Percentiles rank a stretch among this genome's conserved stretches.
Evolutionary conservation across 495 filamentous ascomycete species (phyloP).

Genomic region (Aspergillus egyptiacus): DNA sequence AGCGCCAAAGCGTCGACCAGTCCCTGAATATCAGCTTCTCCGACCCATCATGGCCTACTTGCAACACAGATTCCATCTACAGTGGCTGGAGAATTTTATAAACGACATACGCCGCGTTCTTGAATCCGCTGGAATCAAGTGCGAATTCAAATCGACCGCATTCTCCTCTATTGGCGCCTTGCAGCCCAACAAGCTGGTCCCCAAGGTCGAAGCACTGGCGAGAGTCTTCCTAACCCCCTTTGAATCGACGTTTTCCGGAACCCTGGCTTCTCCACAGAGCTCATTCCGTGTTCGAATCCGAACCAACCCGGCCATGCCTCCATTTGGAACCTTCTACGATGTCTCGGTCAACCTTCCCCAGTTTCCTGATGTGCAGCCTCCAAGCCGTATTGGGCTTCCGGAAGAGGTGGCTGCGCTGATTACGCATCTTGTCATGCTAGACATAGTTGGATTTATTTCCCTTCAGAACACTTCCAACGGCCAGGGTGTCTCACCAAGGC

Average conservation of each 20-base stretch:
- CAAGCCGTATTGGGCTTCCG: constrained; percentile 29
- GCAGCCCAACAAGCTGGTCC: not conserved
- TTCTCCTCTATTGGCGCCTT: constrained; percentile 25
- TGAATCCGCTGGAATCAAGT: constrained; percentile 35
- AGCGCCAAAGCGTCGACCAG: constrained; percentile 41
- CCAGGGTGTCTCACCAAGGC: not conserved
- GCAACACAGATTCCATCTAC: constrained; percentile 48
- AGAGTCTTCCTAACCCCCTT: constrained; percentile 36
- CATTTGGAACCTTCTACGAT: constrained; percentile 43
- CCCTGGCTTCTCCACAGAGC: constrained; percentile 29
- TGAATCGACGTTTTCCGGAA: constrained; percentile 37
- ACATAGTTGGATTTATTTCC: constrained; percentile 32
- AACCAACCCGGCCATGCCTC: constrained; percentile 39
- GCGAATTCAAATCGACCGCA: constrained; percentile 25
- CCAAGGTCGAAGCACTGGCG: constrained; percentile 36
- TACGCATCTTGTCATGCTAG: constrained; percentile 35
- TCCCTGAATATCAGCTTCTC: constrained; percentile 55
- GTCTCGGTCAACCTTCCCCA: constrained; percentile 36
- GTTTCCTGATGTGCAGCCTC: constrained; percentile 32
- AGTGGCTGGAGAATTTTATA: constrained; percentile 36
- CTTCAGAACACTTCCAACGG: constrained; percentile 8
- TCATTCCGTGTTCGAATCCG: constrained; percentile 41
- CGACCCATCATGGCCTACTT: constrained; percentile 60
- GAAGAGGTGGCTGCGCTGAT: constrained; percentile 36
- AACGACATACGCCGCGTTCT: constrained; percentile 30